Conservation (phyloP, 78 protist species). For the Anaeramoeba flamelloides region DNA sequence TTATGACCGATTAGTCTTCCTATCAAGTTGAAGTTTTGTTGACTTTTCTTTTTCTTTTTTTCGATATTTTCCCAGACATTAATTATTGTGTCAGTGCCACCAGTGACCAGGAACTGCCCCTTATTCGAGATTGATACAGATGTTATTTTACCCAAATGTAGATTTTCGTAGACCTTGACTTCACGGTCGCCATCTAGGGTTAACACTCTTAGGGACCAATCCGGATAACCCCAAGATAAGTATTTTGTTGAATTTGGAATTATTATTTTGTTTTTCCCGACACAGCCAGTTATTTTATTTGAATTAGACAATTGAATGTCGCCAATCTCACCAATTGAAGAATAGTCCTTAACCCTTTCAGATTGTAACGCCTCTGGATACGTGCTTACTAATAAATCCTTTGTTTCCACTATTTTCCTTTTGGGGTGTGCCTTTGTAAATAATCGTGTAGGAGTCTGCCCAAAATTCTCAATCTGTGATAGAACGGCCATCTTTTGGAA, state of each 20-base stretch:
- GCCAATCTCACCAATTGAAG: neutral
- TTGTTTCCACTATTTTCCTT: no score
- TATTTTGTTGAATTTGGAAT: neutral
- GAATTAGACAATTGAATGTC: neutral
- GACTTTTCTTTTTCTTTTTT: neutral
- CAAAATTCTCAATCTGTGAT: neutral
- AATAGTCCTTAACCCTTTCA: neutral
- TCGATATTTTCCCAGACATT: neutral
- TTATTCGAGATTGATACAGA: neutral
- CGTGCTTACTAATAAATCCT: neutral
- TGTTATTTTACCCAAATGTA: neutral
- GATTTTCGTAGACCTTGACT: neutral
- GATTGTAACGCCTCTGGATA: neutral
- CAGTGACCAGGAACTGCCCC: neutral
- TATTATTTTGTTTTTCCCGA: neutral
- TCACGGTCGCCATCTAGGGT: neutral
- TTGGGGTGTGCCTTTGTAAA: neutral
- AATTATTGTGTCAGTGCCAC: neutral
- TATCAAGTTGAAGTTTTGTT: neutral
- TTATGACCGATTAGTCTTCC: neutral
- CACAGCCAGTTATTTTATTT: neutral
- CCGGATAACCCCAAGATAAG: neutral
- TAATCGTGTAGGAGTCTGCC: neutral
- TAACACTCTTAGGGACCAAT: neutral
- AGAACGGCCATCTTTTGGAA: neutral